A percentile compares a stretch with the other conserved stretches of the same genome.
Conservation (phyloP, 805 yeast genomes). For the Zygoascus ofunaensis region DNA sequence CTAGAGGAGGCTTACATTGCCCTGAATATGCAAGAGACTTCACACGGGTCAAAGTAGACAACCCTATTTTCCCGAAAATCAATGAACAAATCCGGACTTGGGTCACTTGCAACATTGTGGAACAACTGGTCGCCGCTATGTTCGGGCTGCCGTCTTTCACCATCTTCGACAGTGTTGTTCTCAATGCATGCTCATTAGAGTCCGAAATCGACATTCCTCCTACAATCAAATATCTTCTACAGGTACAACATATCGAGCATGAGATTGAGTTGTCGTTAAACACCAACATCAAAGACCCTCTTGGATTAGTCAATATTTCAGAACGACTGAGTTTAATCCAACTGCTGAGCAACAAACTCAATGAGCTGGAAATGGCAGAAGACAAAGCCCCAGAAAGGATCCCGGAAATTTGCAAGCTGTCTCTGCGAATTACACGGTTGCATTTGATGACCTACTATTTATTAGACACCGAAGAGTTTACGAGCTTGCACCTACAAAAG, state of each 20-base stretch:
- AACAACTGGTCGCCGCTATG: constrained; percentile 83
- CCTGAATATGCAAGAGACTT: constrained; percentile 52
- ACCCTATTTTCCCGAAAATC: constrained; percentile 29
- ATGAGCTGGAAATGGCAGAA: constrained; percentile 52
- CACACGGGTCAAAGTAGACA: constrained; percentile 39
- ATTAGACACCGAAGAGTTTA: constrained; percentile 41
- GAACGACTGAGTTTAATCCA: constrained; percentile 70
- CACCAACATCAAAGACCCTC: constrained; percentile 55
- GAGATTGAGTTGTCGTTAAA: constrained; percentile 72
- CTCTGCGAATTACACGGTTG: constrained; percentile 64
- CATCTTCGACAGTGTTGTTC: constrained; percentile 64
- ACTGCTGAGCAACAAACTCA: constrained; percentile 61
- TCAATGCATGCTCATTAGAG: constrained; percentile 44
- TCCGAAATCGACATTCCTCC: constrained; percentile 42
- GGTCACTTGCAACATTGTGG: constrained; percentile 86
- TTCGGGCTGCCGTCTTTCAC: constrained; percentile 94
- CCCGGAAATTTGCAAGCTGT: constrained; percentile 35
- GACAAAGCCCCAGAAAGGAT: constrained; percentile 3
- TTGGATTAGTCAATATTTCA: constrained; percentile 54
- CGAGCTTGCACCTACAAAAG: constrained; percentile 51
- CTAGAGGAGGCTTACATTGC: constrained; percentile 81
- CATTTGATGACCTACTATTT: constrained; percentile 77
- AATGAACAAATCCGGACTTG: constrained; percentile 83
- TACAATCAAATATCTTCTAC: constrained; percentile 66
- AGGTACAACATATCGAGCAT: constrained; percentile 77